Evolutionary conservation across 441 rosid species (phyloP).

Genomic region (Adansonia rubrostipa): DNA sequence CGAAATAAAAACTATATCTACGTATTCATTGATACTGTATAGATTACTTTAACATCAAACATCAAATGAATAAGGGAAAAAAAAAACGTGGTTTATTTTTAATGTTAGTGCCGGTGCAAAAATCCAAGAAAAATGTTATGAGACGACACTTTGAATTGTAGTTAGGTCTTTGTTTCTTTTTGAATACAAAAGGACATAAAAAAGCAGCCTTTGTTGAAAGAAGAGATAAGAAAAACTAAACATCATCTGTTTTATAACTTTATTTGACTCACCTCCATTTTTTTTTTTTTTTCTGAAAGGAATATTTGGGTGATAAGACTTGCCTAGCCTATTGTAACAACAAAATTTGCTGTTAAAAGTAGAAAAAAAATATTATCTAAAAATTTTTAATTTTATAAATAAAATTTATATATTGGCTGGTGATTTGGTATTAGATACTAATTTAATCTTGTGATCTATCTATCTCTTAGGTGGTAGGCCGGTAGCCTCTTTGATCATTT

Average conservation of each 20-base stretch:
- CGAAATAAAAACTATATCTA: too few species aligned
- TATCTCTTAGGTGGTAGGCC: too few species aligned
- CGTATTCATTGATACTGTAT: too few species aligned
- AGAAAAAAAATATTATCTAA: background rate
- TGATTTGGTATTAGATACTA: too few species aligned
- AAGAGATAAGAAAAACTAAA: background rate
- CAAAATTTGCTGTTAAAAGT: slow-evolving; percentile 1
- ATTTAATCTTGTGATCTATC: too few species aligned
- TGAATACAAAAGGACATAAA: slow-evolving; percentile 32
- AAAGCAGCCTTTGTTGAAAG: slow-evolving; percentile 54
- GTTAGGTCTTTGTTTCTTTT: slow-evolving; percentile 30
- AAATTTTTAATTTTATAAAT: too few species aligned
- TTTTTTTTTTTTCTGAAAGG: slow-evolving; percentile 15
- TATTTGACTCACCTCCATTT: slow-evolving; percentile 14
- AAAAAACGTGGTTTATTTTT: background rate
- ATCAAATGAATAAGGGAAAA: background rate
- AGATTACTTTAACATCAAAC: background rate
- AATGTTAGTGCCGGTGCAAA: background rate
- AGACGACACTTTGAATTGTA: background rate
- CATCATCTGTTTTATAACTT: slow-evolving; percentile 24
- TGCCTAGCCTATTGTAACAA: slow-evolving; percentile 5
- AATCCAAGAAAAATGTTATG: background rate
- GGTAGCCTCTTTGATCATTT: too few species aligned
- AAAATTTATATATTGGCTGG: too few species aligned
- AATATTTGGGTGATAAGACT: slow-evolving; percentile 22